Conservation (phyloP, 495 filamentous ascomycete species). For the Trichoderma gamsii region DNA sequence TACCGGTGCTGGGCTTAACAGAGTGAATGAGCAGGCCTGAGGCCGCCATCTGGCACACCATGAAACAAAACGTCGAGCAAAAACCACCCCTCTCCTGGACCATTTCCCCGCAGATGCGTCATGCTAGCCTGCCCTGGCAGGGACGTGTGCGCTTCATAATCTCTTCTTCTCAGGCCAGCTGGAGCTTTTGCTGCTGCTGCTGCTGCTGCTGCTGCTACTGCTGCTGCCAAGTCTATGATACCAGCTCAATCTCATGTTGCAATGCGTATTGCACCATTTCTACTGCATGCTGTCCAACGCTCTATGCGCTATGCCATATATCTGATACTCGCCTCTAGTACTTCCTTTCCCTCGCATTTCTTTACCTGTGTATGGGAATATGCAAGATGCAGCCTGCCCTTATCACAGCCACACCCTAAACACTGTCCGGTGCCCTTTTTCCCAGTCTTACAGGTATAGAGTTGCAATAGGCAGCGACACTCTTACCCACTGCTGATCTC, state of each 20-base stretch:
- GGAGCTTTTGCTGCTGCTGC: not conserved
- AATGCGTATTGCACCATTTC: not conserved
- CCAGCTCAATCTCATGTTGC: not conserved
- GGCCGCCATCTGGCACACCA: not conserved
- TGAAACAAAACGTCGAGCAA: not conserved
- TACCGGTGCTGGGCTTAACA: too few relatives aligned
- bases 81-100: not conserved
- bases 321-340: not conserved
- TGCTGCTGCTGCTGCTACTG: not conserved
- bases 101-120: not conserved
- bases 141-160: not conserved
- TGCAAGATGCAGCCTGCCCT: too few relatives aligned
- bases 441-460: too few relatives aligned
- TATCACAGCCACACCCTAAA: too few relatives aligned
- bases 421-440: too few relatives aligned
- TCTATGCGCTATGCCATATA: not conserved
- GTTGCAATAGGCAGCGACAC: too few relatives aligned
- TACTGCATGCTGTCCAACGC: not conserved
- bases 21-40: not conserved
- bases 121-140: constrained; percentile 4
- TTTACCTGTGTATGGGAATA: not conserved
- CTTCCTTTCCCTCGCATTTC: not conserved
- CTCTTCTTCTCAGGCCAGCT: not conserved
- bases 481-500: too few relatives aligned
- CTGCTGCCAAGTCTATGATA: not conserved